Percentiles rank a stretch among this genome's conserved stretches.
Evolutionary conservation across 305 asterid genomes (phyloP).

Genomic region (Petunia hybrid): DNA sequence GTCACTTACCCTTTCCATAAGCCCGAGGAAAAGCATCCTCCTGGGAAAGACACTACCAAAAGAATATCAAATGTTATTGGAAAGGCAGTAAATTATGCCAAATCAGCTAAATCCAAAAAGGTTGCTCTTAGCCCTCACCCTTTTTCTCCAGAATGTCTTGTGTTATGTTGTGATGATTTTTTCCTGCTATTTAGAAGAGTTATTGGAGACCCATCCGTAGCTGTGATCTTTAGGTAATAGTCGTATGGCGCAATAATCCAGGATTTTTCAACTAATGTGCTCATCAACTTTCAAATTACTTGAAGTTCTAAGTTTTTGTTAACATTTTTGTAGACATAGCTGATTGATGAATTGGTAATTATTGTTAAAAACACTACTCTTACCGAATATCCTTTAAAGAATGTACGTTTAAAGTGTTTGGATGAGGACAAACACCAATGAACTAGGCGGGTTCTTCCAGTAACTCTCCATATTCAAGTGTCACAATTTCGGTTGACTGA

Average conservation of each 20-base stretch:
- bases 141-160: background rate
- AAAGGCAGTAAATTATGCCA: slow-evolving; percentile 87
- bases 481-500: background rate
- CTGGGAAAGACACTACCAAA: slow-evolving; percentile 89
- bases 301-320: background rate
- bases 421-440: too few relatives aligned
- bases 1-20: slow-evolving; percentile 72
- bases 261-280: background rate
- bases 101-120: slow-evolving; percentile 85
- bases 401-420: background rate
- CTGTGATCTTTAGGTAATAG: background rate
- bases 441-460: background rate
- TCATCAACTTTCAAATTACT: background rate
- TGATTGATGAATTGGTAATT: background rate
- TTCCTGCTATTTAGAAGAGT: background rate
- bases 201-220: background rate
- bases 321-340: background rate
- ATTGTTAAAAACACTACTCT: background rate
- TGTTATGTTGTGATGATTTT: background rate
- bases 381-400: background rate
- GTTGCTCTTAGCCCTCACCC: slow-evolving; percentile 40
- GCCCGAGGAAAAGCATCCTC: slow-evolving; percentile 89
- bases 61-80: slow-evolving; percentile 89
- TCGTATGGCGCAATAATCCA: background rate
- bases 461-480: background rate